Conservation (phyloP, 2,329 filamentous ascomycete genomes). For the Lachnellula willkommii region DNA sequence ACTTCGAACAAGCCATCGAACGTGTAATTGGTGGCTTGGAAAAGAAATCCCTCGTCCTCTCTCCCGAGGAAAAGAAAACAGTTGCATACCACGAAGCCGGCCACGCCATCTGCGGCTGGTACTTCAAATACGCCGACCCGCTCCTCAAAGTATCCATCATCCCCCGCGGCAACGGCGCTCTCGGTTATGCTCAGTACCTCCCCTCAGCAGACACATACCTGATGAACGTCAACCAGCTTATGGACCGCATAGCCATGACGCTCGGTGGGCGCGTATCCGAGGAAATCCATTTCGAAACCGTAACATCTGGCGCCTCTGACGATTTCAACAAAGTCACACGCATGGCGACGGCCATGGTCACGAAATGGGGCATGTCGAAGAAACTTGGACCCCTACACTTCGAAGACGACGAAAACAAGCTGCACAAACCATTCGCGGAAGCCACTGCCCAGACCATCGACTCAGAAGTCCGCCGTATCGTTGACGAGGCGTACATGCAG, state of each 20-base stretch:
- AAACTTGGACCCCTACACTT: conserved; percentile 93
- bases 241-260: conserved; percentile 99
- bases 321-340: conserved; percentile 98
- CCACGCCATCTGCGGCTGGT: conserved; percentile 98
- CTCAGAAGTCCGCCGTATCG: conserved; percentile 80
- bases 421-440: conserved; percentile 95
- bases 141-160: conserved; percentile 98
- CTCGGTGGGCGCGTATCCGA: conserved; percentile 92
- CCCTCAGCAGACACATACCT: conserved; percentile 86
- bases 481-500: conserved; percentile 87
- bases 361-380: conserved; percentile 97
- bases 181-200: conserved; percentile 97
- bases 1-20: conserved; percentile 97
- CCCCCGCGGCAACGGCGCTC: conserved; percentile 83
- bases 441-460: conserved; percentile 90
- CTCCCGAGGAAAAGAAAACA: conserved; percentile 87
- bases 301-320: conserved; percentile 90
- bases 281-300: conserved; percentile 93
- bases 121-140: conserved; percentile 91
- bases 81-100: conserved; percentile 98
- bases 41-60: conserved; percentile 93
- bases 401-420: conserved; percentile 71
- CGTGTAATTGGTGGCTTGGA: conserved; percentile 93
- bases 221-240: conserved; percentile 91
- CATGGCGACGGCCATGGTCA: conserved; percentile 97